phyloP scores from a whole-genome alignment of 2,329 filamentous ascomycete genomes.

The Botryosphaeria agaves region DNA sequence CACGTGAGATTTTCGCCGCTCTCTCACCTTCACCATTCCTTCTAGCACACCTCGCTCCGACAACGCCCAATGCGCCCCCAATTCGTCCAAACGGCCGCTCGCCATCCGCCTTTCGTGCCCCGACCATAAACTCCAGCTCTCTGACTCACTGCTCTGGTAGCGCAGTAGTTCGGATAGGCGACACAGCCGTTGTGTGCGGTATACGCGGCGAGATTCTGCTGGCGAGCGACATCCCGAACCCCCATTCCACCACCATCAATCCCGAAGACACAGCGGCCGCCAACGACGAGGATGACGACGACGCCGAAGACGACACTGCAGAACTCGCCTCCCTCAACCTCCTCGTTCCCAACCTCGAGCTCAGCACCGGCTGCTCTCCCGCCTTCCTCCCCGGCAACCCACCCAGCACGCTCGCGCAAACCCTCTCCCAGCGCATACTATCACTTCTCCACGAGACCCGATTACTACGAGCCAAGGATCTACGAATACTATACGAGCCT shows the following conservation, averaged over 20 bases:
- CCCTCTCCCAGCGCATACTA: slow-evolving; percentile 63
- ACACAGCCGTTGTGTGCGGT: slow-evolving; percentile 89
- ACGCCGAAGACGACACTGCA: slow-evolving; percentile 29
- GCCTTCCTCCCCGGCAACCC: slow-evolving; percentile 47
- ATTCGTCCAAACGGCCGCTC: slow-evolving; percentile 68
- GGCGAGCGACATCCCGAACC: slow-evolving; percentile 55
- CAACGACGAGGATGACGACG: slow-evolving; percentile 25
- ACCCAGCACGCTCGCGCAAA: slow-evolving; percentile 65
- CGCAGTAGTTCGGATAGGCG: slow-evolving; percentile 71
- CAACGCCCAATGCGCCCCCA: slow-evolving; percentile 31
- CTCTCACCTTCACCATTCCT: slow-evolving; percentile 81
- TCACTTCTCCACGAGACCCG: slow-evolving; percentile 56
- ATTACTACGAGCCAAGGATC: slow-evolving; percentile 46
- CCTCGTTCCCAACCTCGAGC: slow-evolving; percentile 82
- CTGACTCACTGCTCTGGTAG: slow-evolving; percentile 82
- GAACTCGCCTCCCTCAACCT: slow-evolving; percentile 42
- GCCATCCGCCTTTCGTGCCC: slow-evolving; percentile 49
- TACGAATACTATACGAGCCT: slow-evolving; percentile 54
- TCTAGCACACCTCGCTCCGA: slow-evolving; percentile 65
- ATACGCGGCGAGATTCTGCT: slow-evolving; percentile 73
- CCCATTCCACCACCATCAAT: slow-evolving; percentile 14
- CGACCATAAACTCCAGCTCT: slow-evolving; percentile 67
- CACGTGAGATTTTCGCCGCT: slow-evolving; percentile 65
- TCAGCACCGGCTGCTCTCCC: slow-evolving; percentile 80
- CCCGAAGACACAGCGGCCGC: neutral